Evolutionary conservation across 2,329 filamentous ascomycete genomes (phyloP).

Genomic region (Talaromyces rugulosus): DNA sequence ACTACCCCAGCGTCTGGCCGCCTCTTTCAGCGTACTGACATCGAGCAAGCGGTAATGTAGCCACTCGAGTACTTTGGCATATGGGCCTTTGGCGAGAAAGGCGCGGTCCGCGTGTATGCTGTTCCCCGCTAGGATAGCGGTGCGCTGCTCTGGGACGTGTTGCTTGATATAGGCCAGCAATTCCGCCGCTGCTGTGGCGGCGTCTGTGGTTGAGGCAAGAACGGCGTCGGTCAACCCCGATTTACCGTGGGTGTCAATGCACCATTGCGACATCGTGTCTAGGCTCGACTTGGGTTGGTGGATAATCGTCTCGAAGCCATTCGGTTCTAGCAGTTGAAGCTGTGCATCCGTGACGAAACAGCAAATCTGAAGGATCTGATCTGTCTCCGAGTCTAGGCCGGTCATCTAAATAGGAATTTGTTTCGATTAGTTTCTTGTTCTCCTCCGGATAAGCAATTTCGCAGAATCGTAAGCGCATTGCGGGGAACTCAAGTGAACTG

Average conservation of each 20-base stretch:
- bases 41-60: slow-evolving; percentile 89
- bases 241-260: slow-evolving; percentile 69
- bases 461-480: not conserved
- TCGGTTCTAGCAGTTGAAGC: slow-evolving; percentile 68
- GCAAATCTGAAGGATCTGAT: slow-evolving; percentile 86
- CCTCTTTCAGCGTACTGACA: slow-evolving; percentile 90
- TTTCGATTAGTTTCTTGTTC: slow-evolving; percentile 2
- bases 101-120: slow-evolving; percentile 84
- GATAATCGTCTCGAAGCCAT: slow-evolving; percentile 76
- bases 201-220: slow-evolving; percentile 66
- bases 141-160: slow-evolving; percentile 62
- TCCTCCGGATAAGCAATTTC: not conserved
- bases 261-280: slow-evolving; percentile 85
- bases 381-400: slow-evolving; percentile 69
- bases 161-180: slow-evolving; percentile 75
- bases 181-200: slow-evolving; percentile 65
- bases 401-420: slow-evolving; percentile 67
- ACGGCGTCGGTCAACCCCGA: slow-evolving; percentile 80
- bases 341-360: slow-evolving; percentile 84
- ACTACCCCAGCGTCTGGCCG: slow-evolving; percentile 73
- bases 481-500: not conserved
- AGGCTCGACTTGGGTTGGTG: slow-evolving; percentile 68
- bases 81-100: slow-evolving; percentile 74
- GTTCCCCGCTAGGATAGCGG: slow-evolving; percentile 80
- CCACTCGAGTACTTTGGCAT: slow-evolving; percentile 66